Base-by-base conservation (phyloP, 2,329 filamentous ascomycete species). In the Uncinocarpus reesii region DNA sequence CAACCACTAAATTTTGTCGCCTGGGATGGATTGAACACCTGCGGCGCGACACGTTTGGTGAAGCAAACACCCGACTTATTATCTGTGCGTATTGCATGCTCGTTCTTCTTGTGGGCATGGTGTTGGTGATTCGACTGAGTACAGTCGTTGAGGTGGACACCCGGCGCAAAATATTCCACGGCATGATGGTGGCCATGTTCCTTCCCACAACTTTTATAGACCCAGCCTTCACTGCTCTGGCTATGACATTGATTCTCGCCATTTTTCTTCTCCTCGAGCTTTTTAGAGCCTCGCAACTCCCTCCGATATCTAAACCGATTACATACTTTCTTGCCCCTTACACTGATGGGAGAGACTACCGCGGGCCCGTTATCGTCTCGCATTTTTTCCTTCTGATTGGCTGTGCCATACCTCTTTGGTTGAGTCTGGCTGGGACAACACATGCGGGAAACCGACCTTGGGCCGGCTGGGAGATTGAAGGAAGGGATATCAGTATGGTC, bases 131-230 rank as follows among this genome's bases (percentile, higher is more conserved):
- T 45, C 78, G 75, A 35, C 76, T 94, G 31, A 85, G 83, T 34
- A 72, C 80, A 2, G 72, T 86, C 42, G 89, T 85, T 56, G 89
- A 95, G 66, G 90, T 98, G 40, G 92, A 98, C 67, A 98, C 92
- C 1, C 79, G 92, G 42, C 81, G 92, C 43, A 98, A 98, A 66
- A 86, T 96, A 20, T 98, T 98, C 64, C 92, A 98, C 65, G 93
- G 93, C 57, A 95, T 90, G 76, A 96, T 96, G 84, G 90, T 96
- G 6, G 80, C 81, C 48, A 95, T 98, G 86, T 82, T 98, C 48
- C 74, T 96, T 1, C 89, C 92, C 0, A 80, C 86, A 1, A 85
- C 83, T 1, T 95, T 81, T 62, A 70, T 96, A 54, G 92, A 98
- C 63, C 90, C 92, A 0, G 75, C 82, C 34, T 96, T 86, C 64